Evolutionary conservation across 73 alveolate genomes (phyloP), one percentile per base, ranked within the genome.

Genomic region (Paramecium sexaurelia): DNA sequence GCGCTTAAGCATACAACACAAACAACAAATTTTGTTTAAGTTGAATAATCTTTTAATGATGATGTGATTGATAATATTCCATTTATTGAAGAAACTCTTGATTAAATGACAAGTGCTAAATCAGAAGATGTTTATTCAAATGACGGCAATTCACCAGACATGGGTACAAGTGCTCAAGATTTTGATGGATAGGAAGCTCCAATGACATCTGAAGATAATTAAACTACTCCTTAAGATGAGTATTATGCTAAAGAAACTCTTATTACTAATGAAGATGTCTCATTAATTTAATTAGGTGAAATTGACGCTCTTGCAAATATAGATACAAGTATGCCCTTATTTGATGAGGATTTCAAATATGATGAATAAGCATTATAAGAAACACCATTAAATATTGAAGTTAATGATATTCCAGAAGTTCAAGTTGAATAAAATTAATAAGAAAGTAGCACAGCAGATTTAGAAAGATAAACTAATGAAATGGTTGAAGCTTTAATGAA

Each of bases 21-120:
- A n/a, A 6, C 22, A 61, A 32, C 83, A 29, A 32, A 8, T 11
- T 71, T 71, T 8, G 36, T 71, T 33, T n/a, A 71, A 71, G 43
- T 71, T 37, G 20, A 29, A 71, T 17, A 71, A 36, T 32, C 37
- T 13, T 29, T 32, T 6, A 66, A 71, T 33, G 43, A 32, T 71
- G 86, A 71, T 71, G 86, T 71, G 83, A 61, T 61, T 2, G 83
- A 61, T 6, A 61, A 61, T 61, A 61, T 61, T 61, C 83, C 83
- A 8, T 71, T 32, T 33, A 22, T 71, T 20, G 86, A 71, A 71
- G 86, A 71, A 17, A 71, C 86, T 1, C 4, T 71, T n/a, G 86
- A 71, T 71, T 37, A 71, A 71, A 35, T 61, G 83, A 8, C 26
- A 33, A 71, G 19, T 35, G 17, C 17, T 11, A 37, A 71, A 32